These are phyloP conservation scores for Calcarisporium arbuscula DNA, from an alignment of 2,329 filamentous ascomycete species.

Conservation along the genomic window DNA sequence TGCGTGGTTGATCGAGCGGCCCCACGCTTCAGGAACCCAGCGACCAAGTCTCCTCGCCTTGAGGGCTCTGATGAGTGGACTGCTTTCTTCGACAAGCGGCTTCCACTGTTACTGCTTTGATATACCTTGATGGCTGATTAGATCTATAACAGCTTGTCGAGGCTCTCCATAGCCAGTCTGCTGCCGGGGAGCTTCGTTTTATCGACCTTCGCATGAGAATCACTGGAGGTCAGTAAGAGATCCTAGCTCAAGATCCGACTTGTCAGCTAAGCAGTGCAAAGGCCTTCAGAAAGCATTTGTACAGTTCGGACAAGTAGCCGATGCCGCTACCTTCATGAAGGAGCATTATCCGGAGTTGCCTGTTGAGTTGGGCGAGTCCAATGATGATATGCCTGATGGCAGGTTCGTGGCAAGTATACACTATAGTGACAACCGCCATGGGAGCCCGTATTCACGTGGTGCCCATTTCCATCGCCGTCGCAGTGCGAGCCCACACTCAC, in stretches of 20 bases:
- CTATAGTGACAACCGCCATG: too few species aligned
- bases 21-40: too few species aligned
- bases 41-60: too few species aligned
- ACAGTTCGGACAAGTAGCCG: constrained; percentile 31
- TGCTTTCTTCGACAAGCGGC: too few species aligned
- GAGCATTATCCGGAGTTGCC: constrained; percentile 34
- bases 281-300: constrained; percentile 35
- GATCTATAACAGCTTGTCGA: constrained; percentile 26
- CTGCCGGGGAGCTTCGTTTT: constrained; percentile 27
- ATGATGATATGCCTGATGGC: constrained; percentile 33
- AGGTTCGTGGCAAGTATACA: constrained; percentile 32
- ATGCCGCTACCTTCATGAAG: constrained; percentile 36
- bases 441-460: too few species aligned
- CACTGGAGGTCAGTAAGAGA: too few species aligned
- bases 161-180: constrained; percentile 25
- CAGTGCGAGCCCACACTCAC: constrained; percentile 27
- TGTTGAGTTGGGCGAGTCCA: constrained; percentile 27
- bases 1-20: too few species aligned
- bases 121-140: constrained; percentile 9
- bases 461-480: too few species aligned
- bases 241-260: too few species aligned
- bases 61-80: too few species aligned
- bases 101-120: too few species aligned
- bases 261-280: constrained; percentile 19
- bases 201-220: constrained; percentile 35